Base-by-base conservation (phyloP, 202 grass and related monocot genomes). In the Sporobolus alterniflorus region DNA sequence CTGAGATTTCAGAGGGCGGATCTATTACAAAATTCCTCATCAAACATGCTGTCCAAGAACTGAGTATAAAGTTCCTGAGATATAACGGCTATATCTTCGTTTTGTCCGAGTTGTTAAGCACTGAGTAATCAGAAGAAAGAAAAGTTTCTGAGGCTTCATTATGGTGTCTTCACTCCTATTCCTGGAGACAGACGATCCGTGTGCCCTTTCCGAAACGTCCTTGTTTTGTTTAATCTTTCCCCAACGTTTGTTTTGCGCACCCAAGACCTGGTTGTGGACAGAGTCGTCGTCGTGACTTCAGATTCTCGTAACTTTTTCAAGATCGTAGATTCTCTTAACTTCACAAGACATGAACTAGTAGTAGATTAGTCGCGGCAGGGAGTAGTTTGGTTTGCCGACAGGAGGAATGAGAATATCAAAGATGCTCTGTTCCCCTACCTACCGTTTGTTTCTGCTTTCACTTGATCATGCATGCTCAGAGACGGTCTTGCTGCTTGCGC, bases 311-410 rank as follows among this genome's bases (percentile, higher is more conserved):
- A n/a, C n/a, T n/a, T n/a, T n/a, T n/a, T n/a, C n/a, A n/a, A n/a
- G n/a, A n/a, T n/a, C n/a, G n/a, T n/a, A 73, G 47, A 67, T 80
- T 75, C 68, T 31, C 68, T 15, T 26, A 18, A 55, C 71, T 84
- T 84, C 69, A 60, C 3, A 31, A 32, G 30, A 36, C 21, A 5
- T 12, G 33, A 16, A 43, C 64, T 20, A 61, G 13, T 18, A 68
- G n/a, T 24, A 36, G 51, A 50, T 60, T 75, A 68, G 16, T 71
- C 22, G 40, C 61, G 60, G 61, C 69, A 59, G n/a, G 18, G 14
- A 67, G 39, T 17, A 68, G 54, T 50, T 75, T 59, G 61, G 31
- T 61, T 74, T 74, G 76, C 61, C 55, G 43, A 42, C 52, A 63
- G 42, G 75, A 72, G 44, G 60, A 67, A 25, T 48, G 48, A 29